phyloP scores from a whole-genome alignment of 495 filamentous ascomycete genomes.

The Rhizodiscina lignyota region DNA sequence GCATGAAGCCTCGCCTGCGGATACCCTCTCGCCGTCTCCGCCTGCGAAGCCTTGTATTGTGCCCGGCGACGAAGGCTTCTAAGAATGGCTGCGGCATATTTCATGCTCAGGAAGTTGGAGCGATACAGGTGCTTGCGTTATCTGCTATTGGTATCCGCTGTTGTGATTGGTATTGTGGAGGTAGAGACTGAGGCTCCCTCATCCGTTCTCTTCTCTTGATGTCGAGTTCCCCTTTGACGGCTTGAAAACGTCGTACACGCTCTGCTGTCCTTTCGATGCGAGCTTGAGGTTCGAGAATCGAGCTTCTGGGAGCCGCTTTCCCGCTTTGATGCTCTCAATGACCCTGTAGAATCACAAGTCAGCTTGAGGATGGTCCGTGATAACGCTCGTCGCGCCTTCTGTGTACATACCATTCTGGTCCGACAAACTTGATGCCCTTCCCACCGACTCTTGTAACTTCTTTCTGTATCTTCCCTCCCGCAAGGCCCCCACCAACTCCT shows the following conservation, averaged over 20 bases:
- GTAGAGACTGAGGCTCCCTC: too few relatives aligned
- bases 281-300: constrained; percentile 46
- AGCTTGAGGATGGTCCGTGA: constrained; percentile 1
- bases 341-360: constrained; percentile 30
- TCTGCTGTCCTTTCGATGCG: constrained; percentile 41
- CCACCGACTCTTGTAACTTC: constrained; percentile 52
- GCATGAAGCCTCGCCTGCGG: too few relatives aligned
- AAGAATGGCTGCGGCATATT: too few relatives aligned
- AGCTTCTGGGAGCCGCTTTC: constrained; percentile 57
- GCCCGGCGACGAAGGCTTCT: too few relatives aligned
- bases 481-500: constrained; percentile 62
- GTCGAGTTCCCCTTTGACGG: too few relatives aligned
- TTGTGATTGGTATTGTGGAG: too few relatives aligned
- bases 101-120: too few relatives aligned
- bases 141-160: too few relatives aligned
- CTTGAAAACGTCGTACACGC: constrained; percentile 40
- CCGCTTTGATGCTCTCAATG: constrained; percentile 61
- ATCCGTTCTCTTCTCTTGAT: too few relatives aligned
- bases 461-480: constrained; percentile 66
- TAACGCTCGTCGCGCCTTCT: constrained; percentile 13
- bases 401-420: constrained; percentile 78
- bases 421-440: constrained; percentile 60
- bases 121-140: too few relatives aligned
- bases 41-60: too few relatives aligned
- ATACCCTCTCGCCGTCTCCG: too few relatives aligned